Percentiles rank a stretch among this genome's conserved stretches.
phyloP scores from a whole-genome alignment of 2,329 filamentous ascomycete genomes.

The Cercospora nicotianae region DNA sequence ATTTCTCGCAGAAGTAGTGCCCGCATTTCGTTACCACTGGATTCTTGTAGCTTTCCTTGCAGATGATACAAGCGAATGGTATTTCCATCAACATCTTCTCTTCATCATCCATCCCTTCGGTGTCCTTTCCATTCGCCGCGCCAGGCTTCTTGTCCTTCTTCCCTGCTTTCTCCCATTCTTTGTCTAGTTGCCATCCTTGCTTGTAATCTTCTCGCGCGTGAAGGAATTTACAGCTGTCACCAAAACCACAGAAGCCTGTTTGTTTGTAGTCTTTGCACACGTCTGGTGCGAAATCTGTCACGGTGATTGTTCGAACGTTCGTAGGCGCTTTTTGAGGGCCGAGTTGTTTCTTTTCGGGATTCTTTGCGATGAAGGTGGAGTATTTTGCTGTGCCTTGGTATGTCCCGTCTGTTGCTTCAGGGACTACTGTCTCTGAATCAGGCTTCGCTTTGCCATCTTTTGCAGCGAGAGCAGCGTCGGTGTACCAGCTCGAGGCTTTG shows the following conservation, averaged over 20 bases:
- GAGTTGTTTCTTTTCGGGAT: slow-evolving; percentile 69
- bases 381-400: slow-evolving; percentile 76
- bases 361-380: slow-evolving; percentile 74
- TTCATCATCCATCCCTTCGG: slow-evolving; percentile 58
- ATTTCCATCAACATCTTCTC: slow-evolving; percentile 76
- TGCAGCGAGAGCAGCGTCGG: slow-evolving; percentile 59
- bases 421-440: slow-evolving; percentile 45
- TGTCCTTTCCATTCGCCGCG: slow-evolving; percentile 53
- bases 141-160: slow-evolving; percentile 59
- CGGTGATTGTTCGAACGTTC: slow-evolving; percentile 86
- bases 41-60: slow-evolving; percentile 71
- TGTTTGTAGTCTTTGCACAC: slow-evolving; percentile 94
- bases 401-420: slow-evolving; percentile 62
- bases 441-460: slow-evolving; percentile 20
- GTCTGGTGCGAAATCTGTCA: slow-evolving; percentile 87
- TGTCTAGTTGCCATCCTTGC: slow-evolving; percentile 92
- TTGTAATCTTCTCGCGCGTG: slow-evolving; percentile 78
- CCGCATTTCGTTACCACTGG: slow-evolving; percentile 88
- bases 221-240: slow-evolving; percentile 79
- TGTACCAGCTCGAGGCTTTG: slow-evolving; percentile 85
- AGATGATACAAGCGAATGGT: slow-evolving; percentile 87
- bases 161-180: slow-evolving; percentile 84
- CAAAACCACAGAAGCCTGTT: slow-evolving; percentile 71
- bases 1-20: slow-evolving; percentile 93
- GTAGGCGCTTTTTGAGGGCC: slow-evolving; percentile 86